Conservation (phyloP, 805 yeast genomes). For the Nakazawaea molendinolei region DNA sequence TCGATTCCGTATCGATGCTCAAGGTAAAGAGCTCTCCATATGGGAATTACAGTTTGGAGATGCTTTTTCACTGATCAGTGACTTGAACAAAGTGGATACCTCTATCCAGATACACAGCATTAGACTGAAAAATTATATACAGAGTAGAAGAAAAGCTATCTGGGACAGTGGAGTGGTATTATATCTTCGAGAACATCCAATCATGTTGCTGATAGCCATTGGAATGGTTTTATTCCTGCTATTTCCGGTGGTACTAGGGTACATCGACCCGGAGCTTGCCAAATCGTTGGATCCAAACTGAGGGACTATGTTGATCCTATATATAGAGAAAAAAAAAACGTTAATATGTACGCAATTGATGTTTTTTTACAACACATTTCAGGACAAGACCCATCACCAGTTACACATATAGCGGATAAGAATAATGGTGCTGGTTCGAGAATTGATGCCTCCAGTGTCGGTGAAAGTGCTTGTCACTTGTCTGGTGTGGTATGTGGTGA, state of each 20-base stretch:
- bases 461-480: constrained; percentile 36
- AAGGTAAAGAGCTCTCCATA: neutral
- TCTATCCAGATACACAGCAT: constrained; percentile 1
- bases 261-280: constrained; percentile 4
- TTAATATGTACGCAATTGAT: too few relatives aligned
- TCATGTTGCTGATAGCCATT: constrained; percentile 1
- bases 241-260: constrained; percentile 1
- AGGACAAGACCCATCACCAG: too few relatives aligned
- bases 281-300: too few relatives aligned
- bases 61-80: constrained; percentile 2
- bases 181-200: constrained; percentile 1
- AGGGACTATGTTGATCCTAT: too few relatives aligned
- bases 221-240: constrained; percentile 1
- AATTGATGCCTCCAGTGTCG: constrained; percentile 28
- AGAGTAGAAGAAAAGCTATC: constrained; percentile 4
- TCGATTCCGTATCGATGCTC: constrained; percentile 7
- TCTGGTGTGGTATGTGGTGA: constrained; percentile 53
- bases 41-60: constrained; percentile 8
- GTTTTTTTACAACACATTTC: too few relatives aligned
- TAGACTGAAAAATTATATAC: neutral
- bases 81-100: neutral
- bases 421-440: too few relatives aligned
- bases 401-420: too few relatives aligned
- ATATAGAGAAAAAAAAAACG: too few relatives aligned
- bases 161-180: constrained; percentile 1